A percentile compares a stretch with the other conserved stretches of the same genome.
Evolutionary conservation across 2,329 filamentous ascomycete genomes (phyloP).

Genomic region (Chrysoporthe deuterocubensis): DNA sequence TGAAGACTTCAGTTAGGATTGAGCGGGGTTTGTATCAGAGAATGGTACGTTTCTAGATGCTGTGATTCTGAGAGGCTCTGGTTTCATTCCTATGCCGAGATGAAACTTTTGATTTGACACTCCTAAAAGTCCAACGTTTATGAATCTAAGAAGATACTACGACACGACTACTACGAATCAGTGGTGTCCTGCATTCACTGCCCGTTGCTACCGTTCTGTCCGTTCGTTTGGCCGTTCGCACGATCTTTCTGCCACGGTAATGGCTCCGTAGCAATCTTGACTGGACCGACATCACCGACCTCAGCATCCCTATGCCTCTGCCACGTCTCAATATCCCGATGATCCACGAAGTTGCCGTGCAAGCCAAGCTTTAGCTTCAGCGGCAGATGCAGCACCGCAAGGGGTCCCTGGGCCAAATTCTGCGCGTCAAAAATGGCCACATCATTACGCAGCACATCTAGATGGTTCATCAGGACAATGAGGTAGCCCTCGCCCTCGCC

Average conservation of each 20-base stretch:
- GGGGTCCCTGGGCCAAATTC: conserved; percentile 42
- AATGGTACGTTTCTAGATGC: no score
- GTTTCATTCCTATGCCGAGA: no score
- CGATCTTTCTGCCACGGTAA: conserved; percentile 43
- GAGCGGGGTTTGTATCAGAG: no score
- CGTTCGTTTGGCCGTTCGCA: background rate
- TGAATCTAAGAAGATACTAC: no score
- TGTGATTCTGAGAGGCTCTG: no score
- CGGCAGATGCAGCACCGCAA: conserved; percentile 46
- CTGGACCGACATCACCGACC: conserved; percentile 44
- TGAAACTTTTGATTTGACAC: no score
- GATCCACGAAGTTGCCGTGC: conserved; percentile 49
- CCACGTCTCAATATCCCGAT: conserved; percentile 49
- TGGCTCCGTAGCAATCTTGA: conserved; percentile 41
- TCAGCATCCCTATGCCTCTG: conserved; percentile 38
- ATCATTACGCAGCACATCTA: conserved; percentile 50
- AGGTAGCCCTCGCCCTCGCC: conserved; percentile 56
- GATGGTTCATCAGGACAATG: conserved; percentile 50
- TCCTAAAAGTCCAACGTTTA: no score
- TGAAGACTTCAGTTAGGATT: no score
- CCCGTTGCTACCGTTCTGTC: conserved; percentile 11
- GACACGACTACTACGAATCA: background rate
- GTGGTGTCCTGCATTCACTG: background rate
- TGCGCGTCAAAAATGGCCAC: conserved; percentile 49
- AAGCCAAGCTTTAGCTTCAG: conserved; percentile 46